A percentile compares a stretch with the other conserved stretches of the same genome.
Conservation (phyloP, 192 early-diverging fungal genomes). For the Backusella macrospora region DNA sequence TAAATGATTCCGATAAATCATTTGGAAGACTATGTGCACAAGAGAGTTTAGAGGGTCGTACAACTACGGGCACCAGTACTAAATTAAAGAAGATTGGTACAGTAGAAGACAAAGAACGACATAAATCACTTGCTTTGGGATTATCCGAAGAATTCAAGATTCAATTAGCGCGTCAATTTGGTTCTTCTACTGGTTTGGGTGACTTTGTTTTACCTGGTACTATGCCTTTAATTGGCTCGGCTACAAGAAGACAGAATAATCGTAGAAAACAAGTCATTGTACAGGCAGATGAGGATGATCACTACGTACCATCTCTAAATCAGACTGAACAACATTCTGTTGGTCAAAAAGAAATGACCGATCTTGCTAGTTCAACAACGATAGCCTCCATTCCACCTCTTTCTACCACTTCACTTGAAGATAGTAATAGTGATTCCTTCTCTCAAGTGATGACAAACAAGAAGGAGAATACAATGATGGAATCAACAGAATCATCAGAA, state of each 20-base stretch:
- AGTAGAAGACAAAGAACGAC: not conserved
- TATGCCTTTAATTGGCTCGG: slow-evolving; percentile 29
- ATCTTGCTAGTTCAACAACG: no score
- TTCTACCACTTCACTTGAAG: not conserved
- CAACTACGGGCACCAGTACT: no score
- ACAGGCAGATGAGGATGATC: not conserved
- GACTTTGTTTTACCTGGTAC: slow-evolving; percentile 37
- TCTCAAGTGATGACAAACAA: no score
- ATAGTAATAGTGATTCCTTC: not conserved
- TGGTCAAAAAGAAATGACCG: not conserved
- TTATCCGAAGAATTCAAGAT: slow-evolving; percentile 37
- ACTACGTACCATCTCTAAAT: not conserved
- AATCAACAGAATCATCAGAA: not conserved
- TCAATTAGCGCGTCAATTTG: slow-evolving; percentile 37
- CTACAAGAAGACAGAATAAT: slow-evolving; percentile 6
- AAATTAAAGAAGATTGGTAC: not conserved
- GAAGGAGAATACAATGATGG: no score
- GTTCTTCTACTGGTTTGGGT: slow-evolving; percentile 29
- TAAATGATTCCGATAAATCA: slow-evolving; percentile 17
- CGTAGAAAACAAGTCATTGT: not conserved
- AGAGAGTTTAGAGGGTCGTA: slow-evolving; percentile 36
- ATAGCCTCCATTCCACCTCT: no score
- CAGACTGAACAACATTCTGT: not conserved
- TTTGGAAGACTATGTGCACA: slow-evolving; percentile 37
- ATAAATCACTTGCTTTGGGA: slow-evolving; percentile 26